These are phyloP conservation scores for Coemansia sp. DNA, from an alignment of 192 early-diverging fungal species.

Conservation along the genomic window DNA sequence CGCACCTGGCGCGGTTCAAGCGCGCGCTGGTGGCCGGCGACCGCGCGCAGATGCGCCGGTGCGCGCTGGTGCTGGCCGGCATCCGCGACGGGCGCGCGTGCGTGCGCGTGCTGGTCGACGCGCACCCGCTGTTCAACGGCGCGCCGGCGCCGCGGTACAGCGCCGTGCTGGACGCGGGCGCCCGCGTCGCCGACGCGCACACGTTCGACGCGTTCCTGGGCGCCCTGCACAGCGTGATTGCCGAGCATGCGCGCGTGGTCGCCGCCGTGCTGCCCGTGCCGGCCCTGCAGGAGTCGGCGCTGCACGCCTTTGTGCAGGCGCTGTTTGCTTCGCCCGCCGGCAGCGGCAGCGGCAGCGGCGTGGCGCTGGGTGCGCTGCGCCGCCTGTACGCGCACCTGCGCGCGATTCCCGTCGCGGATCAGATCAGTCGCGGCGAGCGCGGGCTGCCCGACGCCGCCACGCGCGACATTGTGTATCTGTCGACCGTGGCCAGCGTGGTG, in stretches of 20 bases:
- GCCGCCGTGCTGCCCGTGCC: conserved; percentile 16
- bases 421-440: neutral
- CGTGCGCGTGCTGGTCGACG: conserved; percentile 22
- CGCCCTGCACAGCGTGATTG: conserved; percentile 14
- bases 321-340: conserved; percentile 25
- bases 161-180: neutral
- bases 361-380: conserved; percentile 17
- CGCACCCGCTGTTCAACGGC: conserved; percentile 29
- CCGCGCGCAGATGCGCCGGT: conserved; percentile 13
- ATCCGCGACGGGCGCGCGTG: conserved; percentile 39
- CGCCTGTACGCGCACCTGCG: conserved; percentile 21
- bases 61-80: conserved; percentile 18
- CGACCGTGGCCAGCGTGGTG: conserved; percentile 36
- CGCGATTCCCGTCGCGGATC: conserved; percentile 16
- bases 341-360: conserved; percentile 3
- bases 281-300: conserved; percentile 11
- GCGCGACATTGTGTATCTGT: conserved; percentile 35
- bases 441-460: conserved; percentile 35
- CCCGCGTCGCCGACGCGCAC: conserved; percentile 11
- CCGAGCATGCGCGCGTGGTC: conserved; percentile 29
- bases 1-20: conserved; percentile 14
- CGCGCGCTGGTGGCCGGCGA: conserved; percentile 15
- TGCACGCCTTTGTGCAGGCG: conserved; percentile 26
- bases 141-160: neutral
- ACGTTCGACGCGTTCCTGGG: conserved; percentile 29